Percentiles rank a stretch among this genome's conserved stretches.
Conservation (phyloP, 257 asterid genomes). For the Ligustrum vulgare region DNA sequence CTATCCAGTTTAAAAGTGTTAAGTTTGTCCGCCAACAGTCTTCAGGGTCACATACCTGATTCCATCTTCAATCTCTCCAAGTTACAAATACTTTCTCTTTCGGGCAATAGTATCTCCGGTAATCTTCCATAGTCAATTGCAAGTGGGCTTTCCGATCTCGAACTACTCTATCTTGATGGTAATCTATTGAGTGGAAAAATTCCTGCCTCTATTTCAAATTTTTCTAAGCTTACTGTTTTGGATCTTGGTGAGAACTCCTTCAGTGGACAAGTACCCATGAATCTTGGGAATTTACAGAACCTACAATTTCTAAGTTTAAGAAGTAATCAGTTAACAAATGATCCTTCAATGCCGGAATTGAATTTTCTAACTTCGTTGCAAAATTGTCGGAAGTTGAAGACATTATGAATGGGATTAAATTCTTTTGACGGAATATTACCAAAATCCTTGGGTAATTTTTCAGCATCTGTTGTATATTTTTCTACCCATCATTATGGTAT, state of each 20-base stretch:
- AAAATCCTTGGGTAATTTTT: constrained; percentile 20
- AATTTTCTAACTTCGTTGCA: constrained; percentile 16
- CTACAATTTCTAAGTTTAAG: background rate
- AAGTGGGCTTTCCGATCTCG: no score
- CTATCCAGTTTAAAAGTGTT: no score
- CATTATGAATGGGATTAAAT: background rate
- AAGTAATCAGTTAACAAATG: background rate
- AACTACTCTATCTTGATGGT: no score
- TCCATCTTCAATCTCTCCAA: background rate
- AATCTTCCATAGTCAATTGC: constrained; percentile 13
- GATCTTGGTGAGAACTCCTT: background rate
- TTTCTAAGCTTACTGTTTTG: no score
- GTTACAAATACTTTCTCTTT: no score
- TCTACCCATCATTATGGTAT: background rate
- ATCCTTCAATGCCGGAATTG: constrained; percentile 7
- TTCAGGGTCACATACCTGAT: background rate
- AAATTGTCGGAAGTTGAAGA: constrained; percentile 8
- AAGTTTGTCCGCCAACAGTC: fast-evolving
- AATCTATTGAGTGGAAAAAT: no score
- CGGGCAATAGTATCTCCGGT: background rate
- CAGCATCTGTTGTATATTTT: constrained; percentile 4
- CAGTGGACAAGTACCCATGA: constrained; percentile 25
- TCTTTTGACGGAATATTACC: constrained; percentile 23
- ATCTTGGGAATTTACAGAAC: constrained; percentile 15
- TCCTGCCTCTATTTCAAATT: no score